Evolutionary conservation across 257 asterid species (phyloP).

Genomic region (Primulina tabacum): DNA sequence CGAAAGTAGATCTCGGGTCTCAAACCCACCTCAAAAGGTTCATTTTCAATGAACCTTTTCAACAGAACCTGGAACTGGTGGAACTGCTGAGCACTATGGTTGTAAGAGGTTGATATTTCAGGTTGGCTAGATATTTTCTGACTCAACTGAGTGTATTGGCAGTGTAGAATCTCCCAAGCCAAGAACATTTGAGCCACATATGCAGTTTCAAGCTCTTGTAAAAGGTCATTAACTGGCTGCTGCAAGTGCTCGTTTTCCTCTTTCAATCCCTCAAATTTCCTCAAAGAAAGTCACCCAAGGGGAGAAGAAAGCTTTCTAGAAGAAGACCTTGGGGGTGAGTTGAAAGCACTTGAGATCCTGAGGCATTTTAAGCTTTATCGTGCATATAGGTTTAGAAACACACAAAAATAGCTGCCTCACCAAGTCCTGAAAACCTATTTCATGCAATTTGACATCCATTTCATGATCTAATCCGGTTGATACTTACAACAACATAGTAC

Average conservation of each 20-base stretch:
- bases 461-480: neutral
- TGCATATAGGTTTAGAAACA: constrained; percentile 4
- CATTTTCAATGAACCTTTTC: constrained; percentile 88
- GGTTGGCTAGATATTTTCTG: constrained; percentile 65
- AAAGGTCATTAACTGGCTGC: constrained; percentile 50
- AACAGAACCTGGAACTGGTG: constrained; percentile 83
- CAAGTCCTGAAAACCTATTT: neutral
- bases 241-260: constrained; percentile 77
- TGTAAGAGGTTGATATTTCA: constrained; percentile 56
- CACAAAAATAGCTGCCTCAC: neutral
- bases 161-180: constrained; percentile 97
- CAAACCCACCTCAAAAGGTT: constrained; percentile 81
- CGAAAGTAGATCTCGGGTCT: constrained; percentile 85
- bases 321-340: constrained; percentile 70
- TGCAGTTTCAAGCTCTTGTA: constrained; percentile 76
- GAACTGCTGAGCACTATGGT: constrained; percentile 84
- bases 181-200: constrained; percentile 87
- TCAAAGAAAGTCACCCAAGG: constrained; percentile 80
- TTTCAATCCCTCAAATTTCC: constrained; percentile 53
- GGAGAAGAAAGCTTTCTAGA: constrained; percentile 80
- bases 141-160: constrained; percentile 78
- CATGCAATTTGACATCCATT: neutral
- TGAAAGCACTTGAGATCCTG: constrained; percentile 55
- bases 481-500: neutral
- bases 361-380: constrained; percentile 15